A percentile compares a stretch with the other conserved stretches of the same genome.
phyloP scores from a whole-genome alignment of 371 early-diverging fungal genomes.

The Mortierella sp. region DNA sequence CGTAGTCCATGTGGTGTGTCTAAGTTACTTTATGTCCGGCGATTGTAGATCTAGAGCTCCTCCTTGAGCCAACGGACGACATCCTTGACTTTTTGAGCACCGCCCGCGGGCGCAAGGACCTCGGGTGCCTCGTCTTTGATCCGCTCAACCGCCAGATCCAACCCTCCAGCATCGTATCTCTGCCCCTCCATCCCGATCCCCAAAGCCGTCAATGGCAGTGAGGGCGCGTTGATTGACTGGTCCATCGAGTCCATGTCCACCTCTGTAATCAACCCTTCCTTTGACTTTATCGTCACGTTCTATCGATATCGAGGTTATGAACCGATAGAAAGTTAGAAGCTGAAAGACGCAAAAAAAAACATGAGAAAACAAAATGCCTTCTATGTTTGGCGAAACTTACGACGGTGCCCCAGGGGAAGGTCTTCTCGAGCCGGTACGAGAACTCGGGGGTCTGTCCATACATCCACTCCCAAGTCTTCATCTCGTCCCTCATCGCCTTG shows the following conservation, averaged over 20 bases:
- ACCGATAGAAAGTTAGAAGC: not conserved
- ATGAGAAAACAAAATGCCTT: constrained; percentile 66
- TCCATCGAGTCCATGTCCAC: constrained; percentile 30
- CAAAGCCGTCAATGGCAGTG: constrained; percentile 42
- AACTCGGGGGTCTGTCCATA: constrained; percentile 96
- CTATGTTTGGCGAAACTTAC: constrained; percentile 62
- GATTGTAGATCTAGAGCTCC: constrained; percentile 29
- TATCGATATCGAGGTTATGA: not conserved
- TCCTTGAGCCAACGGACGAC: constrained; percentile 53
- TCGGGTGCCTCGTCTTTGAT: constrained; percentile 48
- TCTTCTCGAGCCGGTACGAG: constrained; percentile 67
- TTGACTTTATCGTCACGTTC: constrained; percentile 33
- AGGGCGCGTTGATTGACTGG: not conserved
- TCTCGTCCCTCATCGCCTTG: constrained; percentile 60
- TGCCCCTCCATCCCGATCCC: constrained; percentile 51
- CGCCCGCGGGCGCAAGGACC: constrained; percentile 27
- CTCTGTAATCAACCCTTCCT: constrained; percentile 32
- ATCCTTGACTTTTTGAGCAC: constrained; percentile 27
- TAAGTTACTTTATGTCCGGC: too few relatives aligned
- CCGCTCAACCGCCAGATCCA: constrained; percentile 40
- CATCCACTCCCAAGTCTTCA: constrained; percentile 90
- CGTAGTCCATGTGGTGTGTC: too few relatives aligned
- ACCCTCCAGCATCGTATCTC: constrained; percentile 28
- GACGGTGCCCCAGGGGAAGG: constrained; percentile 73
- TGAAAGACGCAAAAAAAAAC: constrained; percentile 54